Evolutionary conservation across 108 stramenopile species (phyloP), one percentile per base, ranked within the genome.

Genomic region (Fragilaria crotonensis): DNA sequence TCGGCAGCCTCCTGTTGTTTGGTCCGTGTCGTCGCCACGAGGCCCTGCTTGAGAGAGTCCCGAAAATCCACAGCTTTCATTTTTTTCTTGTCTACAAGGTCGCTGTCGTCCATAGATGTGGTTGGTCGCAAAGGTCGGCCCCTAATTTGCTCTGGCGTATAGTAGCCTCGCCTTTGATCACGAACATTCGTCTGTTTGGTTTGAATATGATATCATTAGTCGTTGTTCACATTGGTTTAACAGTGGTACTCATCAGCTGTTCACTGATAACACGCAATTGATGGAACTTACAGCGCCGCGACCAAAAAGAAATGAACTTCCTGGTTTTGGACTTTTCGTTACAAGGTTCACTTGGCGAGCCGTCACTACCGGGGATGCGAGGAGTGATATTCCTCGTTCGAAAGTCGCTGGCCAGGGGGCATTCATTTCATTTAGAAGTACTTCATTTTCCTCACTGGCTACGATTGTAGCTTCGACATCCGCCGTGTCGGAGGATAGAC

Each of bases 341-440:
- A 68, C 69, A 21, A 54, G 54, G 25, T 81, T 77, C 23, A 73
- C 77, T 55, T 73, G 64, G 30, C 57, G 60, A 23, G 69, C 72
- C 56, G 67, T 73, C 30, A 80, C 60, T 28, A 87, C 61, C 9
- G 83, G 85, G 61, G 71, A 71, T 25, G 85, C 77, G 44, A 87
- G 62, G 14, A 87, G 65, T 31, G 63, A 62, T 45, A 89, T 85
- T 9, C 76, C 66, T 45, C 80, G 54, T 56, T 89, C 81, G 32
- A 89, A 83, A 20, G 80, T 81, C 21, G 84, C 73, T 22, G 87
- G 83, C 87, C 87, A 89, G 32, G 84, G 81, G 32, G 71, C 56
- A 28, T 78, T 79, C 73, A 78, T 60, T 71, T 89, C 84, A 18
- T 83, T 57, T 75, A 62, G 60, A 19, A 71, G 59, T 20, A 32